phyloP scores from a whole-genome alignment of 192 early-diverging fungal genomes.

The Linnemannia exigua region DNA sequence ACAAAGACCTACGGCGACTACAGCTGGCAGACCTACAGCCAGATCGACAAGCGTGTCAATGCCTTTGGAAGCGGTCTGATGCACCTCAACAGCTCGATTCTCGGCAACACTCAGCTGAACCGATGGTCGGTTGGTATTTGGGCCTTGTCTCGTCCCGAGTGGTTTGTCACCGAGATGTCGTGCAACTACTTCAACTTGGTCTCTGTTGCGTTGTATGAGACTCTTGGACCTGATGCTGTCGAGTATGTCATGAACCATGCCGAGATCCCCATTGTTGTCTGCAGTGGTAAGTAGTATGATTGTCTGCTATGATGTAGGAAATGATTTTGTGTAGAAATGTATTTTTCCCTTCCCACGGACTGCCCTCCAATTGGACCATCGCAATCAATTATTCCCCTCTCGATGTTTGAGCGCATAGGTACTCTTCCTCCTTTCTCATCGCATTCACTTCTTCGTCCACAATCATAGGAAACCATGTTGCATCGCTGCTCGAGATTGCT shows the following conservation, averaged over 20 bases:
- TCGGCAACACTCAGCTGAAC: constrained; percentile 26
- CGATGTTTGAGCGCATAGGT: neutral
- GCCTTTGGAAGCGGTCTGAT: constrained; percentile 78
- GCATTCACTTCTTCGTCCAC: neutral
- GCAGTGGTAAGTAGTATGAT: constrained; percentile 24
- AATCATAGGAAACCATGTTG: constrained; percentile 20
- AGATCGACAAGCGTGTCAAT: constrained; percentile 66
- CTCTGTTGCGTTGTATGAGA: constrained; percentile 89
- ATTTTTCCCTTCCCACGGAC: neutral
- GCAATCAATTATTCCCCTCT: neutral
- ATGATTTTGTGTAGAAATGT: neutral
- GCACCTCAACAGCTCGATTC: constrained; percentile 61
- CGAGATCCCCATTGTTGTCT: constrained; percentile 76
- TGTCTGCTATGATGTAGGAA: constrained; percentile 50
- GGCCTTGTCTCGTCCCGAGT: constrained; percentile 72
- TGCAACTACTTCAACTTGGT: constrained; percentile 71
- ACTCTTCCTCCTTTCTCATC: neutral
- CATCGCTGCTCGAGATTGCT: constrained; percentile 3
- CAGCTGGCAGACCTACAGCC: constrained; percentile 76
- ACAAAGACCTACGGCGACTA: constrained; percentile 71
- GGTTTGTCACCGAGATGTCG: constrained; percentile 73
- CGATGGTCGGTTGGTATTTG: constrained; percentile 75
- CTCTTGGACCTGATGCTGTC: constrained; percentile 84
- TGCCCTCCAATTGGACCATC: neutral
- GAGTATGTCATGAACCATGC: constrained; percentile 89